Base-by-base conservation (phyloP, 2,329 filamentous ascomycete genomes). In the Monilinia vaccinii-corymbosi region DNA sequence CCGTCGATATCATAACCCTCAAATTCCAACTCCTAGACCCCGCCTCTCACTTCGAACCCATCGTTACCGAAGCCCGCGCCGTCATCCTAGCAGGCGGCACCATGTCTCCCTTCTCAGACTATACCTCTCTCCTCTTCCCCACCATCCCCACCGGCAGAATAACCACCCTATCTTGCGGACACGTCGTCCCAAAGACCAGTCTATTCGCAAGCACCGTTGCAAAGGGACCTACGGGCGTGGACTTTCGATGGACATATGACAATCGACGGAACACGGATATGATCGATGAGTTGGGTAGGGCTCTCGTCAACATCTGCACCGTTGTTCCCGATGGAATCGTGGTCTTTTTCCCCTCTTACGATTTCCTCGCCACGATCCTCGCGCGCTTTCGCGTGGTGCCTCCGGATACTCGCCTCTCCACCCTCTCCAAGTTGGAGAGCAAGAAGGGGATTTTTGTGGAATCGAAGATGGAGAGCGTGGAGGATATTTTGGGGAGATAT, bases 31-130 rank as follows among this genome's bases (percentile, higher is more conserved):
- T 99, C 5, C 81, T 99, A 0, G 94, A 96, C 36, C 93, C 94
- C 0, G 92, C 92, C 0, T 86, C 93, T 68, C 90, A 95, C 66
- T 97, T 99, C 73, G 87, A 87, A 9, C 88, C 92, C 13, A 88
- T 97, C 56, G 90, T 93, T 2, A 85, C 89, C 34, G 85, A 88
- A 63, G 91, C 94, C 0, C 81, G 91, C 61, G 89, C 93, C 2
- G 88, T 99, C 4, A 87, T 99, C 46, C 78, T 99, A 4, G 94
- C 92, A 0, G 94, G 94, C 61, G 94, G 94, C 25, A 99, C 94
- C 31, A 97, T 99, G 94, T 96, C 94, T 2, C 94, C 94, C 0
- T 96, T 97, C 77, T 83, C 87, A 28, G 94, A 97, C 74, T 99
- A 96, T 73, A 85, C 82, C 40, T 81, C 87, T 4, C 89, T 97